phyloP scores from a whole-genome alignment of 208 protist genomes.

The Wallacemonas rigidus region DNA sequence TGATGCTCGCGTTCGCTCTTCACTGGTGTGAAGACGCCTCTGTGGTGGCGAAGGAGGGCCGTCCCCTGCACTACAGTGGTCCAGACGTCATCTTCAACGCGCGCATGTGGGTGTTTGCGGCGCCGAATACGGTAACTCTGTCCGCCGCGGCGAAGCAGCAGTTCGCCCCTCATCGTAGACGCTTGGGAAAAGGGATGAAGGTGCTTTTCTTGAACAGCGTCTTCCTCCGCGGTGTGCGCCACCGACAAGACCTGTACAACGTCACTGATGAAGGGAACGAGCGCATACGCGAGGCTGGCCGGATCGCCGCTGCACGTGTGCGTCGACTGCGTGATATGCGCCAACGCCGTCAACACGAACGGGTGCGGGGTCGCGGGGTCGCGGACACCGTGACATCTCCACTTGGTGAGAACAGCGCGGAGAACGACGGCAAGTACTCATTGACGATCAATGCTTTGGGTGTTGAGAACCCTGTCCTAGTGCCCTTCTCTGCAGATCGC shows the following conservation, averaged over 20 bases:
- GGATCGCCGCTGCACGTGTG: conserved; percentile 34
- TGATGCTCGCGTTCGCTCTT: conserved; percentile 65
- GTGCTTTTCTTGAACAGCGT: conserved; percentile 33
- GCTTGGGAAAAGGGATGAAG: conserved; percentile 15
- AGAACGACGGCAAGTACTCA: conserved; percentile 17
- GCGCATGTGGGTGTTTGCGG: conserved; percentile 77
- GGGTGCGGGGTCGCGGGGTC: background rate
- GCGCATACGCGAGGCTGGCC: conserved; percentile 34
- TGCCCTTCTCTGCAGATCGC: too few relatives aligned
- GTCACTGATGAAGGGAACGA: conserved; percentile 35
- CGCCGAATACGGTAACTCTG: conserved; percentile 65
- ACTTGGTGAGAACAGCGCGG: background rate
- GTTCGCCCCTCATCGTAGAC: conserved; percentile 4
- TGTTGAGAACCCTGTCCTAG: background rate
- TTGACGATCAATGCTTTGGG: background rate
- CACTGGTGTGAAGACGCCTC: conserved; percentile 81
- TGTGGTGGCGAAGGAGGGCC: conserved; percentile 37
- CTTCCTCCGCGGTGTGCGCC: conserved; percentile 59
- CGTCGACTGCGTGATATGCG: conserved; percentile 22
- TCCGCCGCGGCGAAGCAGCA: conserved; percentile 15
- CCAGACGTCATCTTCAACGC: conserved; percentile 63
- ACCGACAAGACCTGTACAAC: conserved; percentile 60
- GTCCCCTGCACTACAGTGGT: conserved; percentile 53
- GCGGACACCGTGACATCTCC: background rate
- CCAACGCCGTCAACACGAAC: conserved; percentile 17